These are phyloP conservation scores for Podaxis pistillaris DNA, from an alignment of 768 basidiomycete genomes.

Conservation along the genomic window DNA sequence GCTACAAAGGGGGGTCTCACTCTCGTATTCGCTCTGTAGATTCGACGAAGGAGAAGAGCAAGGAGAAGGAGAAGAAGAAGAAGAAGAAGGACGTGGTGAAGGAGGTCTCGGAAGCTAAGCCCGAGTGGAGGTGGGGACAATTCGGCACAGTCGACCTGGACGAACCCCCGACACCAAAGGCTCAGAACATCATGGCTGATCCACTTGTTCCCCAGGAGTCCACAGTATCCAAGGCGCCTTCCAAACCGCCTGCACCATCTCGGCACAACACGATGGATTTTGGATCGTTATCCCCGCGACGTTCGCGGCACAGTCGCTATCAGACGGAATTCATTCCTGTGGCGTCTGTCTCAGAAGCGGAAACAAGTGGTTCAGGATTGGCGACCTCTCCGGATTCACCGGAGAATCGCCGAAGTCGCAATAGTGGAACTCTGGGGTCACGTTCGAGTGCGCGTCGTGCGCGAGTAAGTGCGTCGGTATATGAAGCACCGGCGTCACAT, in stretches of 20 bases:
- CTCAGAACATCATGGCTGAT: neutral
- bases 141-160: conserved; percentile 20
- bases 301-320: conserved; percentile 46
- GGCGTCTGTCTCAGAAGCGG: neutral
- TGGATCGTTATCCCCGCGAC: conserved; percentile 19
- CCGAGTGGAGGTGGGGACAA: conserved; percentile 19
- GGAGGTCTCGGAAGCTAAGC: neutral
- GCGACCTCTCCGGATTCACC: neutral
- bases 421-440: conserved; percentile 33
- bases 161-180: neutral
- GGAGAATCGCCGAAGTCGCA: conserved; percentile 5
- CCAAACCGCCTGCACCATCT: conserved; percentile 5
- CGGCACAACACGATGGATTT: conserved; percentile 5
- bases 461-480: conserved; percentile 60
- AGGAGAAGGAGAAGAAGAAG: conserved; percentile 19
- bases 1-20: conserved; percentile 26
- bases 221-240: neutral
- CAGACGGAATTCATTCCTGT: conserved; percentile 45
- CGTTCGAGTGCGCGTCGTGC: conserved; percentile 46
- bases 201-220: neutral
- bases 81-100: conserved; percentile 22
- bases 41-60: conserved; percentile 17
- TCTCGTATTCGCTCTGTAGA: conserved; percentile 32
- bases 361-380: neutral
- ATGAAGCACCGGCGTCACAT: conserved; percentile 46